Conservation (phyloP, 176 grass and related monocot species). For the Cenchrus purpureus region DNA sequence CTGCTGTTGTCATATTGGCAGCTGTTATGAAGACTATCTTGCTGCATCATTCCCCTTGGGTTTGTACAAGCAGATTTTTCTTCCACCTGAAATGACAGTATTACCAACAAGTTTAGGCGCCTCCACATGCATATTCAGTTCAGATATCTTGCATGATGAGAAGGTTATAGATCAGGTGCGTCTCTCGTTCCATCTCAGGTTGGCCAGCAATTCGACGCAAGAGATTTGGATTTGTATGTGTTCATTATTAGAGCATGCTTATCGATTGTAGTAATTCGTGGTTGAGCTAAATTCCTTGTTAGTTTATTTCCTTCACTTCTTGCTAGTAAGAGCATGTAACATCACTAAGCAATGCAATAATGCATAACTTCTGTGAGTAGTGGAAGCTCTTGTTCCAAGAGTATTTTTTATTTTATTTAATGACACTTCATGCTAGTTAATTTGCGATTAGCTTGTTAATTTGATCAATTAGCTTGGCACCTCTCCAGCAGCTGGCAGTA, state of each 20-base stretch:
- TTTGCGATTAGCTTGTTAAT: conserved; percentile 8
- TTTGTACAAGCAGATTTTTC: conserved; percentile 89
- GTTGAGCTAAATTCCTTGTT: neutral
- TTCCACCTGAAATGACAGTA: conserved; percentile 79
- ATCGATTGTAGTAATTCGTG: conserved; percentile 11
- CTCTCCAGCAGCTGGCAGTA: neutral
- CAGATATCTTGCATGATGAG: conserved; percentile 87
- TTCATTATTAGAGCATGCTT: neutral
- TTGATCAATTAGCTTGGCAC: conserved; percentile 19
- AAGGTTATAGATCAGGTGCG: conserved; percentile 91
- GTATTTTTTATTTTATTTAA: too few species aligned
- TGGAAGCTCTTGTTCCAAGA: neutral
- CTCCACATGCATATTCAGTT: conserved; percentile 85
- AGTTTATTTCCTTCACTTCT: neutral
- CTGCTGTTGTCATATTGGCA: conserved; percentile 51
- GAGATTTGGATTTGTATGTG: neutral
- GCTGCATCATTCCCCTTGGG: conserved; percentile 81
- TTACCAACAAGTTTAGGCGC: conserved; percentile 77
- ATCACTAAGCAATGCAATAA: conserved; percentile 1
- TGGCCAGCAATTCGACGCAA: neutral
- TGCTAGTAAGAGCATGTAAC: neutral
- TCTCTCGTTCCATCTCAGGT: conserved; percentile 13
- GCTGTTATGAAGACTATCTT: conserved; percentile 95
- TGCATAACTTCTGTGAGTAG: neutral
- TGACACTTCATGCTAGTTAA: neutral